These are phyloP conservation scores for Neurospora sp. DNA, from an alignment of 495 filamentous ascomycete species.

Conservation along the genomic window DNA sequence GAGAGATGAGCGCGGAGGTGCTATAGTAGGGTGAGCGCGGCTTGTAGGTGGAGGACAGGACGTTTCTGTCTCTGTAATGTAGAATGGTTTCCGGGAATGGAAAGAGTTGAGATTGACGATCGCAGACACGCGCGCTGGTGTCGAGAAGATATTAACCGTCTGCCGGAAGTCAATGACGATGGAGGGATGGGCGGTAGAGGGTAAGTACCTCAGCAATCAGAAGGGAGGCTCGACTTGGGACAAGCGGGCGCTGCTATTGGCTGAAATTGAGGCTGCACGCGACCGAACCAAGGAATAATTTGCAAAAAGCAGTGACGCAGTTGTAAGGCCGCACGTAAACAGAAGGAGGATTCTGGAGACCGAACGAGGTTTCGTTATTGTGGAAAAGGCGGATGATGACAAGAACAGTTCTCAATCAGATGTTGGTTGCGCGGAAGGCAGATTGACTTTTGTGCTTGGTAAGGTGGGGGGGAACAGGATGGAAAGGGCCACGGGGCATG, in stretches of 20 bases:
- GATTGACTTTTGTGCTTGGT: neutral
- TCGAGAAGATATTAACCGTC: constrained; percentile 9
- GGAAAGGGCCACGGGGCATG: neutral
- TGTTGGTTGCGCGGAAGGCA: neutral
- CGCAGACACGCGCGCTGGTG: constrained; percentile 4
- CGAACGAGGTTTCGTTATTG: neutral
- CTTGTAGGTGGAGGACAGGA: neutral
- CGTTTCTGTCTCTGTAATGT: neutral
- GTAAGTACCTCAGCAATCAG: neutral
- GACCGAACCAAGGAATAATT: constrained; percentile 15
- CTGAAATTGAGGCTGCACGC: constrained; percentile 13
- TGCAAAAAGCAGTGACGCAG: neutral
- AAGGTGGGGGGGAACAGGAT: neutral
- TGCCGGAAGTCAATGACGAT: neutral
- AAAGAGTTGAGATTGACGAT: neutral
- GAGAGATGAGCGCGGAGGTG: neutral
- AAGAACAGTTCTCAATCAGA: neutral
- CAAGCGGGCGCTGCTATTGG: neutral
- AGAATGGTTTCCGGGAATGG: neutral
- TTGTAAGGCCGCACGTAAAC: neutral
- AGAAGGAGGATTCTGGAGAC: neutral
- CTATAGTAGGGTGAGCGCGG: neutral
- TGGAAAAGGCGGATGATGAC: neutral
- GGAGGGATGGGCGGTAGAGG: neutral
- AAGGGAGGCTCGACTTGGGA: neutral